Conservation (phyloP, 1,284 basidiomycete genomes). For the Ceratobasidium sp. region DNA sequence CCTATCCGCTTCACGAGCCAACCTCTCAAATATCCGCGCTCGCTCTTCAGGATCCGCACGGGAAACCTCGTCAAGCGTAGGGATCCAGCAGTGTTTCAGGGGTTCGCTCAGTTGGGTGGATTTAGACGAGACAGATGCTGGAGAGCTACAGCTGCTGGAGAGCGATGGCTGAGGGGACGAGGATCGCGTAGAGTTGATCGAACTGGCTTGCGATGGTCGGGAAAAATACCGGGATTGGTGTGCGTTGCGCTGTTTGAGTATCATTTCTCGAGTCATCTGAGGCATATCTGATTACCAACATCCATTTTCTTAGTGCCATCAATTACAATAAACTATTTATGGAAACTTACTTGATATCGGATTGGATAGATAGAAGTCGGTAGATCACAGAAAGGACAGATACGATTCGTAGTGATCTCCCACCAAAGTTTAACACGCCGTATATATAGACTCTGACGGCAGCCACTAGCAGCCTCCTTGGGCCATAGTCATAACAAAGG, state of each 20-base stretch:
- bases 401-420: too few relatives aligned
- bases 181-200: neutral
- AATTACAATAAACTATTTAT: too few relatives aligned
- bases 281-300: too few relatives aligned
- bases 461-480: neutral
- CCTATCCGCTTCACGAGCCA: neutral
- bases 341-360: too few relatives aligned
- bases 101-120: too few relatives aligned
- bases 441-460: too few relatives aligned
- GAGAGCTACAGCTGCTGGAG: neutral
- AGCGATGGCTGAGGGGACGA: neutral
- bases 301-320: too few relatives aligned
- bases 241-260: too few relatives aligned
- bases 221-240: neutral
- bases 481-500: constrained; percentile 12
- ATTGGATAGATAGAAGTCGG: too few relatives aligned
- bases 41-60: constrained; percentile 6
- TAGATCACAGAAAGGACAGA: too few relatives aligned
- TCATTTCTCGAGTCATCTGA: too few relatives aligned
- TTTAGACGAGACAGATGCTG: neutral
- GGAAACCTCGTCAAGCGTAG: constrained; percentile 2
- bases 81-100: constrained; percentile 8
- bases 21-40: neutral
- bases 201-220: neutral
- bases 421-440: too few relatives aligned